These are phyloP conservation scores for Boletus pseudopeckii DNA, from an alignment of 768 basidiomycete genomes.

Conservation along the genomic window DNA sequence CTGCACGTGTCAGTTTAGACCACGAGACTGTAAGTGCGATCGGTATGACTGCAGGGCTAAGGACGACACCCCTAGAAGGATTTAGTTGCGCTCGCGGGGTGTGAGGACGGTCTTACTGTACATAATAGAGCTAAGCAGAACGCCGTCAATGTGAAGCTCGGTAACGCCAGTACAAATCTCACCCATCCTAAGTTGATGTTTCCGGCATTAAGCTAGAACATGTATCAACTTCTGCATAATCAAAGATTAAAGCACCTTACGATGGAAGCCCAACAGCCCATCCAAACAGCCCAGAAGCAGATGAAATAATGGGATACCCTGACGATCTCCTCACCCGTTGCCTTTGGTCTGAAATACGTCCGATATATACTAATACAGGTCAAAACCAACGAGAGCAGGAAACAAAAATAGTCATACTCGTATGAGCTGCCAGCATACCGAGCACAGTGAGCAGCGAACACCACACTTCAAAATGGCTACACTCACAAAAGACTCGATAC, in stretches of 20 bases:
- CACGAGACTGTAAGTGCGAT: constrained; percentile 46
- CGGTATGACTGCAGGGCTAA: constrained; percentile 50
- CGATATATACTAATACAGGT: constrained; percentile 31
- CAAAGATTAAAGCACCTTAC: constrained; percentile 17
- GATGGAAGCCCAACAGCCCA: constrained; percentile 40
- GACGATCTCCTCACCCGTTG: constrained; percentile 39
- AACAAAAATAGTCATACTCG: constrained; percentile 31
- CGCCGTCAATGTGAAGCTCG: constrained; percentile 2
- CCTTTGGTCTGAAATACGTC: constrained; percentile 37
- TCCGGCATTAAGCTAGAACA: constrained; percentile 39
- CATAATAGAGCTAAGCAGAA: constrained; percentile 38
- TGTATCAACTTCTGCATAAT: neutral
- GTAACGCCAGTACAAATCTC: constrained; percentile 2
- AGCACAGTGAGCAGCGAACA: neutral
- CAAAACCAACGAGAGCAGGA: neutral
- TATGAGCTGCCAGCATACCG: constrained; percentile 35
- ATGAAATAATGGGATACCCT: constrained; percentile 38
- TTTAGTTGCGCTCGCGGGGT: neutral
- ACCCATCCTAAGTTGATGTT: constrained; percentile 49
- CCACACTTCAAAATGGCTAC: neutral
- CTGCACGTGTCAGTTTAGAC: constrained; percentile 41
- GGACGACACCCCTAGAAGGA: constrained; percentile 42
- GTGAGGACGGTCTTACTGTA: constrained; percentile 32
- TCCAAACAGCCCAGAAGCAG: constrained; percentile 43
- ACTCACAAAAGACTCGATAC: constrained; percentile 44